Conservation (phyloP, 306 rosid species). For the Lathyrus tuberosus region DNA sequence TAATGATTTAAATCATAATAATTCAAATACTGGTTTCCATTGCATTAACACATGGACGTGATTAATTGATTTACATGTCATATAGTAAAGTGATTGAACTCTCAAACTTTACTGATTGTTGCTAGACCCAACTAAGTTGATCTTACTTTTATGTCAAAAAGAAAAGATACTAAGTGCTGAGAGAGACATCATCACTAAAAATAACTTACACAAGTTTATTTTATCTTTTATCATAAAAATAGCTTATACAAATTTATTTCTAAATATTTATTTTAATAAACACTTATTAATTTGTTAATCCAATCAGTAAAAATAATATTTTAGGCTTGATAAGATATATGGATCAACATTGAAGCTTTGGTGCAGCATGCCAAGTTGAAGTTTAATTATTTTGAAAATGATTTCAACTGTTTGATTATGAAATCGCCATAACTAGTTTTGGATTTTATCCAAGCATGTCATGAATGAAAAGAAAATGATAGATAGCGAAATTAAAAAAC, state of each 20-base stretch:
- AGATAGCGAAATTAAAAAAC: conserved; percentile 37
- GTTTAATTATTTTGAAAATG: conserved; percentile 40
- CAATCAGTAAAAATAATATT: conserved; percentile 7
- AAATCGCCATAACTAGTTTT: conserved; percentile 43
- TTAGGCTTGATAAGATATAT: conserved; percentile 31
- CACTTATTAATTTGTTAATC: too few relatives aligned
- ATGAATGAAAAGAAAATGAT: conserved; percentile 40
- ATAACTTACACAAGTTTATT: background rate
- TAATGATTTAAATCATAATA: conserved; percentile 42
- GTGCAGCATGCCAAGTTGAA: too few relatives aligned
- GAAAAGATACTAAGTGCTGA: background rate
- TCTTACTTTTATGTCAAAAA: conserved; percentile 24
- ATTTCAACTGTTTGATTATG: conserved; percentile 42
- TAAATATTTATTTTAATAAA: too few relatives aligned
- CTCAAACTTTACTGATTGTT: conserved; percentile 24
- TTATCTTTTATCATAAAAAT: too few relatives aligned
- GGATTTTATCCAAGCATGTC: conserved; percentile 40
- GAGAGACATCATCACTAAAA: conserved; percentile 17
- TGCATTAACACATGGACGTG: conserved; percentile 33
- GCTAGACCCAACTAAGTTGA: conserved; percentile 30
- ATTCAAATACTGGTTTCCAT: conserved; percentile 13
- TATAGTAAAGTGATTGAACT: conserved; percentile 37
- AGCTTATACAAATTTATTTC: too few relatives aligned
- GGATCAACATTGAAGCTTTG: conserved; percentile 43
- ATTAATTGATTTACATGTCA: conserved; percentile 28